Evolutionary conservation across 139 green algal genomes (phyloP), one percentile per base, ranked within the genome.

Genomic region (Bryopsis sp.): DNA sequence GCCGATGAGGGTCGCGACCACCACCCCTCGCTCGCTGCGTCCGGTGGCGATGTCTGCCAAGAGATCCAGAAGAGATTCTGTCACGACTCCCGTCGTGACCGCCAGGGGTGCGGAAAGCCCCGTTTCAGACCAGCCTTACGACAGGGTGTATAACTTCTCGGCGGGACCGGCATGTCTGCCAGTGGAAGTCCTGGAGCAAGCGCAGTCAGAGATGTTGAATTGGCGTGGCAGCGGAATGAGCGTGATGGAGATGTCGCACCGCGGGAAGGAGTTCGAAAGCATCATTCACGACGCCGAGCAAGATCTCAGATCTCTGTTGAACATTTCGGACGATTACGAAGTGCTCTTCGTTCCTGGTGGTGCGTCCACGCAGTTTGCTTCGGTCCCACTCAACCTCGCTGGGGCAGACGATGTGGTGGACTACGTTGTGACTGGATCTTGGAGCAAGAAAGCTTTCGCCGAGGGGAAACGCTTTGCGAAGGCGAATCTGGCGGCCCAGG

Each of bases 191-290:
- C 84, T 99, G 64, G 81, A 97, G 79, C 48, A 89, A 64, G 85
- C 90, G 1, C 89, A 97, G 79, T 71, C 64, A 8, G 95, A 99
- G n/a, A 70, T 97, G 31, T 59, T 98, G n/a, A 95, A 96, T 84
- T 99, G 83, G 81, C 78, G 85, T 33, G 83, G 83, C 47, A 81
- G 64, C 64, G 94, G 95, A 64, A 95, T 95, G 85, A 91, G 79
- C 73, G 90, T 99, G 8, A 96, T 97, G 89, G 95, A 99, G 85
- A 98, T 99, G 95, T 91, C 76, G 58, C 95, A 99, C 74, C 85
- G 95, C 58, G 86, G 92, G 64, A 97, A 97, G 78, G 88, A 94
- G 72, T 99, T 97, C 78, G 85, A 88, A 28, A 75, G 61, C 64
- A 96, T 99, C 64, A 84, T 88, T 6, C 72, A 83, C 34, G 82